Percentiles rank a stretch among this genome's conserved stretches.
These are phyloP conservation scores for Ceratobasidium theobromae DNA, from an alignment of 1,284 basidiomycete species.

Conservation along the genomic window DNA sequence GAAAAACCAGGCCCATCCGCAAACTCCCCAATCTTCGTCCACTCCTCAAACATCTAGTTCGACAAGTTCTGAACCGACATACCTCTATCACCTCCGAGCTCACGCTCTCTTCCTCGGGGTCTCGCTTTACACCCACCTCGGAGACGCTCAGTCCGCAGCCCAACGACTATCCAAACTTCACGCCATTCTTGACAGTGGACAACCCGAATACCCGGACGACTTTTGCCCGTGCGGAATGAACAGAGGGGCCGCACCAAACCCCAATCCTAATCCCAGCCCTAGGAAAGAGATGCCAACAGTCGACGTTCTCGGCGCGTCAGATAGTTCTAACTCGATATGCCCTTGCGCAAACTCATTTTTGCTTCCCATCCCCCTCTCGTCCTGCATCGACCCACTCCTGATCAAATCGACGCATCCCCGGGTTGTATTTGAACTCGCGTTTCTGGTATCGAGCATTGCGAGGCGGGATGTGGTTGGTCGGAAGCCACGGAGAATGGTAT, in stretches of 20 bases:
- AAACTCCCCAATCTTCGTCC: conserved; percentile 16
- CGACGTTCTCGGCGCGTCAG: not conserved
- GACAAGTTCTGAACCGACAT: not conserved
- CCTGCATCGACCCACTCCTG: conserved; percentile 41
- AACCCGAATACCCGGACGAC: conserved; percentile 1
- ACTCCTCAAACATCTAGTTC: not conserved
- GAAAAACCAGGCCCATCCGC: not conserved
- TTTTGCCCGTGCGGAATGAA: conserved; percentile 7
- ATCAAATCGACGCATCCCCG: conserved; percentile 67
- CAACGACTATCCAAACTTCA: conserved; percentile 7
- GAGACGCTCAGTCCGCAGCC: conserved; percentile 5
- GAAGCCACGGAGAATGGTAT: conserved; percentile 67
- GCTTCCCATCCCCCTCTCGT: conserved; percentile 17
- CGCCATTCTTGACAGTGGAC: conserved; percentile 12
- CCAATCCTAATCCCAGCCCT: not conserved
- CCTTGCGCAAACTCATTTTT: conserved; percentile 7
- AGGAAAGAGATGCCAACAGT: conserved; percentile 6
- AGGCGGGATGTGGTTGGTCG: conserved; percentile 71
- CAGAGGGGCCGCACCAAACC: not conserved
- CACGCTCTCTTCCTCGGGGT: conserved; percentile 16
- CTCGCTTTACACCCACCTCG: conserved; percentile 14
- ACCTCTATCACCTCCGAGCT: conserved; percentile 19
- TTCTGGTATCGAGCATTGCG: conserved; percentile 62
- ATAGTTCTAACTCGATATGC: not conserved
- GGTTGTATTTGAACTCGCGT: conserved; percentile 60